Percentiles rank a stretch among this genome's conserved stretches.
phyloP scores from a whole-genome alignment of 345 rosid species.

The Balakata baccata region DNA sequence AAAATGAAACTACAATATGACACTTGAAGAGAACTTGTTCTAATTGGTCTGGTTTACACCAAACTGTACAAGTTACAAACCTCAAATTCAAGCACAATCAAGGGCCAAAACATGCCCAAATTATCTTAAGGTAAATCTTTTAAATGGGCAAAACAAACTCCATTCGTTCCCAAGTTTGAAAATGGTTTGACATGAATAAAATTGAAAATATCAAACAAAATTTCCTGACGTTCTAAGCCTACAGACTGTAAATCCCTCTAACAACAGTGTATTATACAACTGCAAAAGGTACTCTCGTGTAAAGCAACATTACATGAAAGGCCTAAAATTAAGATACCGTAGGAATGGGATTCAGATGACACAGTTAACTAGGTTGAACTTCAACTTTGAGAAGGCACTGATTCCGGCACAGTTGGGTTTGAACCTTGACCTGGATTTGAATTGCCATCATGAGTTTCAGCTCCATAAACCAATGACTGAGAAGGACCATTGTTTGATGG shows the following conservation, averaged over 20 bases:
- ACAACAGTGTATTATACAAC: constrained; percentile 7
- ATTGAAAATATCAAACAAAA: constrained; percentile 2
- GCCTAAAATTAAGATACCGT: no score
- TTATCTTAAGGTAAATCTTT: not conserved
- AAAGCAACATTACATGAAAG: not conserved
- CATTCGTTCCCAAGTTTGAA: not conserved
- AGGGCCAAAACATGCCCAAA: not conserved
- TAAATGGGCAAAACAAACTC: not conserved
- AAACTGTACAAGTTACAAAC: not conserved
- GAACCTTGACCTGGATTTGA: not conserved
- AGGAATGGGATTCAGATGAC: not conserved
- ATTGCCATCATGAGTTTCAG: constrained; percentile 12
- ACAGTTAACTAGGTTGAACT: not conserved
- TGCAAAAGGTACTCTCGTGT: constrained; percentile 3
- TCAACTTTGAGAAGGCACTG: constrained; percentile 19
- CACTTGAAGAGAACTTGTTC: no score
- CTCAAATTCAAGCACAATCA: not conserved
- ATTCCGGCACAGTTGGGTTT: not conserved
- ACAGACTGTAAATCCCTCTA: not conserved
- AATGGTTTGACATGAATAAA: not conserved
- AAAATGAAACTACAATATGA: not conserved
- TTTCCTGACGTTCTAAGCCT: constrained; percentile 9
- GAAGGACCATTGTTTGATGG: constrained; percentile 18
- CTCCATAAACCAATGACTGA: constrained; percentile 13
- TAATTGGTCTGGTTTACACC: not conserved